A percentile compares a stretch with the other conserved stretches of the same genome.
These are phyloP conservation scores for Colletotrichum graminicola DNA, from an alignment of 2,329 filamentous ascomycete species.

Conservation along the genomic window DNA sequence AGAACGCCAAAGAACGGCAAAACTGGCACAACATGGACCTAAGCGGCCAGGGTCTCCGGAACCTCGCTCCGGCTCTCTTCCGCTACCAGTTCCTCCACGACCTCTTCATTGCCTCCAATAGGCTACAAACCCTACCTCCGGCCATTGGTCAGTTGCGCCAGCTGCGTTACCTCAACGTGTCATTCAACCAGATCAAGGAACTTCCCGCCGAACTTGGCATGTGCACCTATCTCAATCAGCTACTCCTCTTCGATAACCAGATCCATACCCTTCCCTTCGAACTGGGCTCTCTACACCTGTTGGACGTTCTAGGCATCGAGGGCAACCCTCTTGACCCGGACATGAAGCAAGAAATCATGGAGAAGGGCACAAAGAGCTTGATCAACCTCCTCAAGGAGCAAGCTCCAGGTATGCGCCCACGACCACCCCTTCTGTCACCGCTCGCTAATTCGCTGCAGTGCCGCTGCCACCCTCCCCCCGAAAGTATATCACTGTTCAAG, in stretches of 20 bases:
- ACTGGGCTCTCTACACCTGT: constrained; percentile 86
- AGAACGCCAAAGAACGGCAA: constrained; percentile 73
- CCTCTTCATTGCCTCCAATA: constrained; percentile 94
- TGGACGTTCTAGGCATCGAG: constrained; percentile 92
- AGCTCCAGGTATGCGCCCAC: constrained; percentile 77
- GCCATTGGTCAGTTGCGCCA: constrained; percentile 86
- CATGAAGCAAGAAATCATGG: constrained; percentile 84
- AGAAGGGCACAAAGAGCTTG: constrained; percentile 87
- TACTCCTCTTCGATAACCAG: constrained; percentile 91
- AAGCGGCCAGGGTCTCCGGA: constrained; percentile 93
- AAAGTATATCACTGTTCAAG: constrained; percentile 82
- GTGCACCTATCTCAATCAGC: constrained; percentile 90
- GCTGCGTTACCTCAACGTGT: constrained; percentile 86
- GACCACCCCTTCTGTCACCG: not conserved
- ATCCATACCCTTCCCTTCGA: constrained; percentile 86
- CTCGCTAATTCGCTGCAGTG: constrained; percentile 62
- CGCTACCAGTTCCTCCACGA: constrained; percentile 90
- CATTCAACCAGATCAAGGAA: constrained; percentile 85
- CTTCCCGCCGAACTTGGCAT: constrained; percentile 94
- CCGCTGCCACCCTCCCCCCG: constrained; percentile 82
- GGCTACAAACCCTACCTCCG: constrained; percentile 82
- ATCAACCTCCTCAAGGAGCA: constrained; percentile 87
- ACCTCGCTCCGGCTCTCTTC: constrained; percentile 84
- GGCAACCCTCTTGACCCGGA: constrained; percentile 86
- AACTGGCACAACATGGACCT: constrained; percentile 96